Base-by-base conservation (phyloP, 2,329 filamentous ascomycete species). In the Sporothrix pseudoabietina region DNA sequence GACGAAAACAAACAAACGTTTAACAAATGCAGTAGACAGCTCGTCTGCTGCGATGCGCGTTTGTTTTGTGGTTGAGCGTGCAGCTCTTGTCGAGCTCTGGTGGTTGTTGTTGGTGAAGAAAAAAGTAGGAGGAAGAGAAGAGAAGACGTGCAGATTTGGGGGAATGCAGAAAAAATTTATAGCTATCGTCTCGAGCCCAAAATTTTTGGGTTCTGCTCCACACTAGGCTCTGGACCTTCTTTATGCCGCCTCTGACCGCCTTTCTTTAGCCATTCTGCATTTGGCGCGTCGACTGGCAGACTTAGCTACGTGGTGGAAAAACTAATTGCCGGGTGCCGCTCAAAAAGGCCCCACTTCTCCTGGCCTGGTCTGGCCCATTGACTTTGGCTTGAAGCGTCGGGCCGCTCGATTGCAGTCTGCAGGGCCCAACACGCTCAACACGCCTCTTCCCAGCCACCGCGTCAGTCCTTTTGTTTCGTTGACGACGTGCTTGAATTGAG, bases 91-190 rank as follows among this genome's bases (percentile, higher is more conserved):
- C 54, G 19, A 71, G 22, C 69, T 59, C 52, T 61, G 35, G 52
- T 26, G 26, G 41, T 47, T 26, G 63, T 22, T 30, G 22, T 22
- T 30, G 47, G 35, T 16, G 47, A 54, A 6, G n/a, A 73, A 26
- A 32, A 14, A 61, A 61, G 39, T 44, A 5, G 10, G 39, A 44
- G 44, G 39, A 66, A 14, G n/a, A 41, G 69, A 49, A 68, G 59
- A 32, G 9, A 41, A 69, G n/a, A n/a, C 26, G 19, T n/a, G 65
- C 44, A 52, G 44, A 54, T 35, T 10, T 10, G 10, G 19, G 54
- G 19, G 44, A 12, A 47, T 49, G 68, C 49, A 26, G 55, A 72
- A 70, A 74, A 74, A 71, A 71, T 74, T 74, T 74, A 74, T 74
- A 74, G 73, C 66, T 44, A 14, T 39, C 32, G 22, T 35, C 55